Percentiles rank a stretch among this genome's conserved stretches.
Conservation (phyloP, 257 asterid genomes). For the Solanum tarijense region DNA sequence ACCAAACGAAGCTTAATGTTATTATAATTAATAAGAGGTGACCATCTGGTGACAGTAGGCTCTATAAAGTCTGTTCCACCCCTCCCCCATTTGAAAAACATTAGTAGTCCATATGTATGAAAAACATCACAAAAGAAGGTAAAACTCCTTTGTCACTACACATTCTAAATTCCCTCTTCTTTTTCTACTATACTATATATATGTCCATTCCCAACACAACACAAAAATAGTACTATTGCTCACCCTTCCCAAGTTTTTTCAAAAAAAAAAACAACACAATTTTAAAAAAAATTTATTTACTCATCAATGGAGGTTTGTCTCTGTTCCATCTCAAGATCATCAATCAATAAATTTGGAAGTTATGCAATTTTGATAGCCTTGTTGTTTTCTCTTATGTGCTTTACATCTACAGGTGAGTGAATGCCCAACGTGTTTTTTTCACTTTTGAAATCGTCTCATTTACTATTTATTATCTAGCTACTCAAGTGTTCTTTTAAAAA, state of each 20-base stretch:
- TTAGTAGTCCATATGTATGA: not conserved
- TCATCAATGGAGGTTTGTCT: slow-evolving; percentile 4
- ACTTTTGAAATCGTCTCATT: not conserved
- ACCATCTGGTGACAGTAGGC: not conserved
- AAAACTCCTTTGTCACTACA: not conserved
- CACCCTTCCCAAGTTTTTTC: not conserved
- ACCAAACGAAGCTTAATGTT: not conserved
- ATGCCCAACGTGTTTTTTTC: not conserved
- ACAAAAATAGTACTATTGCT: not conserved
- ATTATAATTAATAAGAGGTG: not conserved
- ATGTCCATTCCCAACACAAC: not conserved
- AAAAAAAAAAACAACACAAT: not conserved
- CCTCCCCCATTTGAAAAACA: not conserved
- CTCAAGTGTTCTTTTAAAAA: not conserved
- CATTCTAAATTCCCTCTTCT: not conserved
- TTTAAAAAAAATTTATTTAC: not conserved
- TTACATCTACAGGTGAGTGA: slow-evolving; percentile 15
- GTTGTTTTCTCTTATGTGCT: slow-evolving; percentile 10
- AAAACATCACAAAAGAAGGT: not conserved
- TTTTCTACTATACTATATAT: not conserved
- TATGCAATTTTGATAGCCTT: not conserved
- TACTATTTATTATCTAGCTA: not conserved
- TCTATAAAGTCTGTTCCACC: not conserved
- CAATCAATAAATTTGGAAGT: not conserved
- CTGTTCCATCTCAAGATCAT: not conserved